Base-by-base conservation (phyloP, 1,284 basidiomycete genomes). In the Pisolithus thermaeus region DNA sequence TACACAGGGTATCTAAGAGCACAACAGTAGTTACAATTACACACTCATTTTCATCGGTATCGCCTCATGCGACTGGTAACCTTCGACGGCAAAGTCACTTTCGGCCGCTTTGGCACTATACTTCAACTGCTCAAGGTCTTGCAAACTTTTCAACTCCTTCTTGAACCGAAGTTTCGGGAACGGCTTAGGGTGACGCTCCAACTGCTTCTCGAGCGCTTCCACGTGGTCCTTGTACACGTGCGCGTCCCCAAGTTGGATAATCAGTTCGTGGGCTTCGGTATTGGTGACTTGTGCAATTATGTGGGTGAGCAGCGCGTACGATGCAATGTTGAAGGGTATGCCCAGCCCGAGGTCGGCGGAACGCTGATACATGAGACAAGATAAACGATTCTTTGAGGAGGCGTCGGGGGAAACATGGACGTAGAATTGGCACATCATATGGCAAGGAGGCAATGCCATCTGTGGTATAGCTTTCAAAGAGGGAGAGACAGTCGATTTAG, bases 21-120 rank as follows among this genome's bases (percentile, higher is more conserved):
- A 43, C 25, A 27, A 30, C 25, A 30, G 23, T 28, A 28, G n/a
- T 28, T 28, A 14, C 56, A 14, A 3, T 46, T 76, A 93, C 38
- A 97, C 92, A 67, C 92, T 95, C 96, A 98, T 98, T 76, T 94
- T 94, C 96, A 99, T 98, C 49, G 90, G 78, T 62, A 99, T 93
- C 59, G 82, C 80, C 7, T 87, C 86, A 66, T 92, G 82, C 11
- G 91, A 90, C 56, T 89, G 79, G 66, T 99, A 99, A 1, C 87
- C 89, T 53, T 90, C 84, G 8, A 99, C 81, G 41, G 86, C 77
- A 55, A 99, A 85, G 68, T 99, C 94, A 20, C 83, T 83, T 47
- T 77, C 80, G 52, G 71, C 77, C 67, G 97, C 96, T 38, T 85
- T 86, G 67, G 97, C 94, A 44, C 98, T 92, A 22, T 47, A 46